phyloP scores from a whole-genome alignment of 2,329 filamentous ascomycete species.

The Ceratocystis cubensis region DNA sequence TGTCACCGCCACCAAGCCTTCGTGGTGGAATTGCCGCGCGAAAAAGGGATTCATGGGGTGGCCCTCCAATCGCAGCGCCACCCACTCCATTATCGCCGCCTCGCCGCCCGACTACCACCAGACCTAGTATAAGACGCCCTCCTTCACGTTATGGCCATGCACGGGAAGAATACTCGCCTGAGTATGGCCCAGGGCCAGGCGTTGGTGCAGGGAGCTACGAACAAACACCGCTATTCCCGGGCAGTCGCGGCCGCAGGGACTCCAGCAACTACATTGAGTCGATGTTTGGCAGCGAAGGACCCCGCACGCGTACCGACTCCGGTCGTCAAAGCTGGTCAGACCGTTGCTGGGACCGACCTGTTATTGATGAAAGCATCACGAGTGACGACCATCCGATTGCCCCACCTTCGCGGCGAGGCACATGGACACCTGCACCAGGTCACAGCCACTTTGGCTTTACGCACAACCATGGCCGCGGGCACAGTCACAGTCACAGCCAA shows the following conservation, averaged over 20 bases:
- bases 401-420: constrained; percentile 10
- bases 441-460: constrained; percentile 13
- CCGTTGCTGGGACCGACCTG: constrained; percentile 10
- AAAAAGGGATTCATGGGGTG: constrained; percentile 20
- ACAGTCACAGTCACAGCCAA: constrained; percentile 9
- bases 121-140: constrained; percentile 8
- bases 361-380: background rate
- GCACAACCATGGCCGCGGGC: background rate
- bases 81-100: constrained; percentile 20
- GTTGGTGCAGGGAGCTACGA: constrained; percentile 10
- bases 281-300: background rate
- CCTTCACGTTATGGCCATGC: constrained; percentile 12
- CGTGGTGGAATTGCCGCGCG: constrained; percentile 5
- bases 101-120: constrained; percentile 13
- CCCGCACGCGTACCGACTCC: background rate
- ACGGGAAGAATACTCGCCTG: constrained; percentile 10
- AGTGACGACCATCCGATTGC: background rate
- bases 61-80: constrained; percentile 12
- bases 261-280: constrained; percentile 7
- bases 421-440: constrained; percentile 12
- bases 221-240: background rate
- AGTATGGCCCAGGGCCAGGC: background rate
- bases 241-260: constrained; percentile 6
- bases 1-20: constrained; percentile 13
- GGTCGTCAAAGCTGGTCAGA: constrained; percentile 11